Evolutionary conservation across 2,329 filamentous ascomycete genomes (phyloP).

Genomic region (Mariannaea sp.): DNA sequence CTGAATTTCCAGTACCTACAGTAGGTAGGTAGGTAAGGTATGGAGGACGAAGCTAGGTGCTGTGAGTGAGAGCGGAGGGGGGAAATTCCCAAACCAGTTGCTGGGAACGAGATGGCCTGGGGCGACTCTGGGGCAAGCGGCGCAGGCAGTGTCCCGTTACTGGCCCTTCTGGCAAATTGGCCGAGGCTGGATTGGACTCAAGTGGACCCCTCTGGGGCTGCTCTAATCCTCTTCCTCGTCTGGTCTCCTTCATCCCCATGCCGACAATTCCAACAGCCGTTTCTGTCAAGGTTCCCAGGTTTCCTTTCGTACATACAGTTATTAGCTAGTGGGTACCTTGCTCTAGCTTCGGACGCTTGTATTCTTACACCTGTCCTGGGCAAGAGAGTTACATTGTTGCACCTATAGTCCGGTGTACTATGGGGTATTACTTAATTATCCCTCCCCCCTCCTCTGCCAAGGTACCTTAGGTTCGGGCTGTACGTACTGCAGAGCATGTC

Average conservation of each 20-base stretch:
- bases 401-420: slow-evolving; percentile 1
- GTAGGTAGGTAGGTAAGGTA: too few relatives aligned
- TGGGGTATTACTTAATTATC: slow-evolving; percentile 1
- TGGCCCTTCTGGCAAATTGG: slow-evolving; percentile 28
- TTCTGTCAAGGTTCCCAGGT: slow-evolving; percentile 12
- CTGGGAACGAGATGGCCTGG: too few relatives aligned
- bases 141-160: too few relatives aligned
- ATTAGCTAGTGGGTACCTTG: slow-evolving; percentile 17
- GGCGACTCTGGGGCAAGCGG: slow-evolving; percentile 3
- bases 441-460: not conserved
- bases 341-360: slow-evolving; percentile 12
- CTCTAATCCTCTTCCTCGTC: slow-evolving; percentile 1
- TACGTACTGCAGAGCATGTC: too few relatives aligned
- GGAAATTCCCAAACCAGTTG: too few relatives aligned
- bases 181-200: slow-evolving; percentile 11
- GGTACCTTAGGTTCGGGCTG: too few relatives aligned
- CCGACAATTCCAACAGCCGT: slow-evolving; percentile 18
- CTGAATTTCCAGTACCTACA: slow-evolving; percentile 12
- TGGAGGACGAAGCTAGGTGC: slow-evolving; percentile 3
- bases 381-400: slow-evolving; percentile 3
- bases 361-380: slow-evolving; percentile 12
- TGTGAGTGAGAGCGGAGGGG: too few relatives aligned
- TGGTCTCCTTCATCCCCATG: slow-evolving; percentile 11
- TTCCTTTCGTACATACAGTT: too few relatives aligned
- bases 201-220: not conserved